Conservation (phyloP, 2,329 filamentous ascomycete genomes). For the Aspergillus sp. region DNA sequence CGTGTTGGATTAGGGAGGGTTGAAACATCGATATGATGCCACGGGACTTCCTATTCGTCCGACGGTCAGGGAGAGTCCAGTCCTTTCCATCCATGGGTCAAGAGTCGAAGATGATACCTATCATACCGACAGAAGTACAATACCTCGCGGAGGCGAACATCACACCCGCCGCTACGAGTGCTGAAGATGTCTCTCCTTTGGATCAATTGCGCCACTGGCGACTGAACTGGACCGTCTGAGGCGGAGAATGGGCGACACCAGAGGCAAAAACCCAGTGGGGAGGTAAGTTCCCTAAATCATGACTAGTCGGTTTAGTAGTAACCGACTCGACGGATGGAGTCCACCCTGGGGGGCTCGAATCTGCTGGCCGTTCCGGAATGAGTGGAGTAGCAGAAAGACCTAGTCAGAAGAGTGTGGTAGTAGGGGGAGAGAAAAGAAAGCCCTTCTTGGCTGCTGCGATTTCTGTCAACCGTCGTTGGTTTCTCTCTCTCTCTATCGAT, state of each 20-base stretch:
- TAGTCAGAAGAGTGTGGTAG: background rate
- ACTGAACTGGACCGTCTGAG: no score
- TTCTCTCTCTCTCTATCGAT: background rate
- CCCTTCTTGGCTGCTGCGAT: background rate
- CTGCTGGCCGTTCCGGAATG: background rate
- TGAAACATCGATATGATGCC: background rate
- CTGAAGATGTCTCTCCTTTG: no score
- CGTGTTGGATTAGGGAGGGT: background rate
- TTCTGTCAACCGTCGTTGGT: background rate
- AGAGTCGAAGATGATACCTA: no score
- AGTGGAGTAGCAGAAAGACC: background rate
- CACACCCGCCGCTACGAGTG: no score
- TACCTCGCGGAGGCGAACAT: no score
- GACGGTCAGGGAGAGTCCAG: no score
- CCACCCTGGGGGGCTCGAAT: background rate
- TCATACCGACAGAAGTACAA: no score
- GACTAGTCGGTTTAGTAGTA: background rate
- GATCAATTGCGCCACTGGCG: no score
- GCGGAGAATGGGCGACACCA: background rate
- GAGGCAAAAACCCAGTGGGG: background rate
- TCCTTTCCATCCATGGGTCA: no score
- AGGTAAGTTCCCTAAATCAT: background rate
- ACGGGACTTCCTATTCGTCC: background rate
- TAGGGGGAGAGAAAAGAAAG: background rate
- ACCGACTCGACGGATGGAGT: slow-evolving; percentile 1